phyloP scores from a whole-genome alignment of 768 basidiomycete genomes.

The Porphyrellus cyaneotinctus region DNA sequence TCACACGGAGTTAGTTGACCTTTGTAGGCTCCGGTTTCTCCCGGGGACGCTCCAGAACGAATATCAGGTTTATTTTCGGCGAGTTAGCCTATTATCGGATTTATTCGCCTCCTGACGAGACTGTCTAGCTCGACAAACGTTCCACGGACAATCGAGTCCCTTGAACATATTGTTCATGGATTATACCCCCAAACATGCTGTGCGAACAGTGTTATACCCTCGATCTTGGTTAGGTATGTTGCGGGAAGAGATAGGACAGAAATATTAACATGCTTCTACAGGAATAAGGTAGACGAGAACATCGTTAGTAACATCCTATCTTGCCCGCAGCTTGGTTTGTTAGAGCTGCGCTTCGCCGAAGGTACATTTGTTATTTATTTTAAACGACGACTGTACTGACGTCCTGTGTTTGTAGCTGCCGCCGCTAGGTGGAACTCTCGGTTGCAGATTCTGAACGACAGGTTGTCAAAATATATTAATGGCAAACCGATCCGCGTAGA shows the following conservation, averaged over 20 bases:
- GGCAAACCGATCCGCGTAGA: slow-evolving; percentile 71
- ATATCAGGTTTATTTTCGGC: slow-evolving; percentile 59
- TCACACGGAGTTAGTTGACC: neutral
- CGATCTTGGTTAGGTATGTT: slow-evolving; percentile 53
- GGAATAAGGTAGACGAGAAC: slow-evolving; percentile 69
- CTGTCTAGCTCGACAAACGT: slow-evolving; percentile 63
- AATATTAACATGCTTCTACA: slow-evolving; percentile 21
- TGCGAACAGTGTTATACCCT: slow-evolving; percentile 40
- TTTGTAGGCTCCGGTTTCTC: slow-evolving; percentile 57
- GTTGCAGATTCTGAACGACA: slow-evolving; percentile 57
- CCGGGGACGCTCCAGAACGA: slow-evolving; percentile 46
- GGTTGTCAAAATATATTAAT: slow-evolving; percentile 63
- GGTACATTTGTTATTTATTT: slow-evolving; percentile 35
- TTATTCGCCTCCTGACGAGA: neutral
- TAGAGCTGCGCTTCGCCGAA: slow-evolving; percentile 60
- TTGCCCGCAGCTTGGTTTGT: slow-evolving; percentile 62
- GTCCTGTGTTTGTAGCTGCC: slow-evolving; percentile 43
- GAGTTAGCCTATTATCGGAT: neutral
- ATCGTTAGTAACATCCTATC: slow-evolving; percentile 63
- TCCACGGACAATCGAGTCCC: slow-evolving; percentile 69
- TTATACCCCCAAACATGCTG: slow-evolving; percentile 60
- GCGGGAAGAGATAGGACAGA: neutral
- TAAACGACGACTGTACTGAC: neutral
- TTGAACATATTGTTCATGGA: slow-evolving; percentile 71
- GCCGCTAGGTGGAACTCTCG: slow-evolving; percentile 58